Evolutionary conservation across 129 eudicot genomes (phyloP).

Genomic region (Oenanthe sinensis): DNA sequence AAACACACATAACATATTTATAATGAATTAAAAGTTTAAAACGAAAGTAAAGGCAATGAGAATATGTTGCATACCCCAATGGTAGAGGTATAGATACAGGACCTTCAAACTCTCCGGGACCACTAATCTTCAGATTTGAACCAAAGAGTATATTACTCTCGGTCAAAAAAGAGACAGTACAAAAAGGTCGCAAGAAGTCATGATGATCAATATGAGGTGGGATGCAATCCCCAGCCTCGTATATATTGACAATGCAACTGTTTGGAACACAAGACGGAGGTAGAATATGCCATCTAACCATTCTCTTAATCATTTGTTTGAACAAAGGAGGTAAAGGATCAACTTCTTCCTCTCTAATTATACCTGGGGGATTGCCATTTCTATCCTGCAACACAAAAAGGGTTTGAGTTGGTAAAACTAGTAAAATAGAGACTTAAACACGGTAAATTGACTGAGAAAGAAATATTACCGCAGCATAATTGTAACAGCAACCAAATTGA

Average conservation of each 20-base stretch:
- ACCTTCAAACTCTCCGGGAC: slow-evolving; percentile 63
- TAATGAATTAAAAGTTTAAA: too few species aligned
- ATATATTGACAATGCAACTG: slow-evolving; percentile 68
- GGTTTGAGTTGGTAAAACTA: background rate
- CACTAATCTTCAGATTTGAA: slow-evolving; percentile 38
- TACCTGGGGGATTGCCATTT: slow-evolving; percentile 69
- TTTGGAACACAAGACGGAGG: slow-evolving; percentile 59
- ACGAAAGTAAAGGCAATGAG: background rate
- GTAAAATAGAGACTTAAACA: background rate
- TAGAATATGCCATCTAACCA: slow-evolving; percentile 61
- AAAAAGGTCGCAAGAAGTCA: slow-evolving; percentile 60
- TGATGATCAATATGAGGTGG: slow-evolving; percentile 82
- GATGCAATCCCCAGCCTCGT: slow-evolving; percentile 68
- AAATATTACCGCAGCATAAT: slow-evolving; percentile 56
- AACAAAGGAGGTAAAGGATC: slow-evolving; percentile 60
- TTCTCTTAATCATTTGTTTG: slow-evolving; percentile 42
- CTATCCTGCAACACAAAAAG: slow-evolving; percentile 40
- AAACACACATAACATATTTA: background rate
- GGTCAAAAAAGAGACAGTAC: slow-evolving; percentile 62
- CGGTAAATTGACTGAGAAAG: background rate
- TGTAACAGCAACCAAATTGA: slow-evolving; percentile 79
- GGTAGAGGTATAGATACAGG: slow-evolving; percentile 58
- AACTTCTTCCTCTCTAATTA: slow-evolving; percentile 54
- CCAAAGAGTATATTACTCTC: slow-evolving; percentile 65
- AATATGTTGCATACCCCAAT: slow-evolving; percentile 36